Conservation (phyloP, 2,329 filamentous ascomycete species). For the Claviceps lovelessii region DNA sequence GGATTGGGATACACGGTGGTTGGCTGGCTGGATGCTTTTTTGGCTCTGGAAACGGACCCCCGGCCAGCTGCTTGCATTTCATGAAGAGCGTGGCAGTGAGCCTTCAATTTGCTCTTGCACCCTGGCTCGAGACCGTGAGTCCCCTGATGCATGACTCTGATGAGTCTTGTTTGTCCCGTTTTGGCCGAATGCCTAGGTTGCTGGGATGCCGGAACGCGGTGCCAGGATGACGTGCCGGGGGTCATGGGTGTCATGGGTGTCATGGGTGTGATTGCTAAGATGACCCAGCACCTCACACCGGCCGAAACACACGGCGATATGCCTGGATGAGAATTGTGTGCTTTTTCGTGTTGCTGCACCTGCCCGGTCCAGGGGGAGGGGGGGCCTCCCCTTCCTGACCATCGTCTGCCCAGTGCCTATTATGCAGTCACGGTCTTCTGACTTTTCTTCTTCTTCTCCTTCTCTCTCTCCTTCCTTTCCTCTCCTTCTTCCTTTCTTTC, state of each 20-base stretch:
- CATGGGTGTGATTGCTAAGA: not conserved
- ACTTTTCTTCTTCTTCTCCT: not conserved
- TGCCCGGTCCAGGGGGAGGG: not conserved
- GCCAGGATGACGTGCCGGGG: not conserved
- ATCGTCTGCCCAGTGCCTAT: slow-evolving; percentile 7
- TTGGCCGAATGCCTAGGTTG: not conserved
- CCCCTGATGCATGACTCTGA: not conserved
- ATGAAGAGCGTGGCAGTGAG: not conserved
- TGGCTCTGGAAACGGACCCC: not conserved
- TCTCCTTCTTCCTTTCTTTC: not conserved
- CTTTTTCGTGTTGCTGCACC: not conserved
- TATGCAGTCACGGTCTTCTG: slow-evolving; percentile 9
- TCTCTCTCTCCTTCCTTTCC: not conserved
- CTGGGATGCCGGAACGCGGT: not conserved
- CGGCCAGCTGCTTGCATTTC: not conserved
- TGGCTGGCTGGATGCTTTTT: not conserved
- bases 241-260: not conserved
- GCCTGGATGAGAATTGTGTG: not conserved
- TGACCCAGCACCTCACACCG: not conserved
- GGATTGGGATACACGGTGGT: not conserved
- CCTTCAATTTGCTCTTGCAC: not conserved
- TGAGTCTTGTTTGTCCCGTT: not conserved
- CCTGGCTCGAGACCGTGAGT: not conserved
- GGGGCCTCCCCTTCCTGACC: slow-evolving; percentile 4
- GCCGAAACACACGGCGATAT: not conserved